Conservation (phyloP, 2,329 filamentous ascomycete species). For the Emergomyces africanus region DNA sequence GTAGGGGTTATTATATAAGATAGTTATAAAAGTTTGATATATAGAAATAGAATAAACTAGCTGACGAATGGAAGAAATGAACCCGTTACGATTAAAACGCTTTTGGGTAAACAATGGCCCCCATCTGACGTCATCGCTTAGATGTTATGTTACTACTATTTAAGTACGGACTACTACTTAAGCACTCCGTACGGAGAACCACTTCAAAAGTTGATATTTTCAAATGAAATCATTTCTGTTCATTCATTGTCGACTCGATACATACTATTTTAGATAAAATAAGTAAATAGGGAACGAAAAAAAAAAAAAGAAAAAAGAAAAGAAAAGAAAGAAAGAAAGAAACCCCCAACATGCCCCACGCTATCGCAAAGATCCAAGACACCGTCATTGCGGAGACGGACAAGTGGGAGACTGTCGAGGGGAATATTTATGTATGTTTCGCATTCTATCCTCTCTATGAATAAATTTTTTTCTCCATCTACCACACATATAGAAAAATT, state of each 20-base stretch:
- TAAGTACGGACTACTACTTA: too few relatives aligned
- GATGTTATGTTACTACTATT: too few relatives aligned
- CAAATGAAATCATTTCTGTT: not conserved
- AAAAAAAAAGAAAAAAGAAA: not conserved
- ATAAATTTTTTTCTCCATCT: not conserved
- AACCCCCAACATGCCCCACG: conserved; percentile 23
- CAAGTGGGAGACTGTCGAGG: conserved; percentile 43
- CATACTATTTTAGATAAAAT: not conserved
- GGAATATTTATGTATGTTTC: conserved; percentile 40
- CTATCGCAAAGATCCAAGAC: conserved; percentile 38
- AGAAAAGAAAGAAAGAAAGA: not conserved
- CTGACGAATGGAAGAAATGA: not conserved
- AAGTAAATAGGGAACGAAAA: not conserved
- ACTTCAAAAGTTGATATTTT: not conserved
- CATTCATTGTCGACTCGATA: not conserved
- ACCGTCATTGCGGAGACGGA: conserved; percentile 39
- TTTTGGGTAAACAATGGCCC: too few relatives aligned
- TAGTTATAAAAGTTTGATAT: too few relatives aligned
- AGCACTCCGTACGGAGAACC: too few relatives aligned
- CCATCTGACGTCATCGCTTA: not conserved
- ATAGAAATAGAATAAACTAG: not conserved
- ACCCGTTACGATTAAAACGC: too few relatives aligned
- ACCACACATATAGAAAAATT: not conserved
- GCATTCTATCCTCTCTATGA: too few relatives aligned
- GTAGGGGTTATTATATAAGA: too few relatives aligned